phyloP scores from a whole-genome alignment of 768 basidiomycete genomes.

The Trametes sanguinea region DNA sequence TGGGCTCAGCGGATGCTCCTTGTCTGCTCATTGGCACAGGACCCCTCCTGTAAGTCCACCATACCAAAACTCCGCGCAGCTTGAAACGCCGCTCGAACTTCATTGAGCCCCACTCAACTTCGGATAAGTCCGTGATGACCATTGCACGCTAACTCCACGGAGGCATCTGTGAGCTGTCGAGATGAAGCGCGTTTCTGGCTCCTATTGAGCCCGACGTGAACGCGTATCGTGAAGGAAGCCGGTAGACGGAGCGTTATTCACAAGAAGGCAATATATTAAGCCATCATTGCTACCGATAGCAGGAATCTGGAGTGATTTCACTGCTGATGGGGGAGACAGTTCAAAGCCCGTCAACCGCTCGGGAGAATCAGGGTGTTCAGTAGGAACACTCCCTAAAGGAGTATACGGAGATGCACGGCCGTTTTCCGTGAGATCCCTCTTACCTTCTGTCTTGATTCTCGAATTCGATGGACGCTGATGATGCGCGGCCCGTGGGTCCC shows the following conservation, averaged over 20 bases:
- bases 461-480: not conserved
- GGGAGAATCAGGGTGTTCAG: conserved; percentile 17
- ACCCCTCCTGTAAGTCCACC: not conserved
- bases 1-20: not conserved
- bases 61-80: not conserved
- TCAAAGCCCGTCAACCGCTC: conserved; percentile 9
- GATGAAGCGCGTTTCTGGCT: too few species aligned
- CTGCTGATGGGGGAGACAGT: conserved; percentile 17
- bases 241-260: not conserved
- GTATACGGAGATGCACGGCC: conserved; percentile 13
- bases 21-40: not conserved
- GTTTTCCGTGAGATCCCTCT: conserved; percentile 1
- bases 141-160: too few species aligned
- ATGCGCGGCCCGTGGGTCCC: not conserved
- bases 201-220: too few species aligned
- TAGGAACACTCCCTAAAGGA: conserved; percentile 8
- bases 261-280: not conserved
- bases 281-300: conserved; percentile 7
- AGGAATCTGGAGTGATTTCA: conserved; percentile 5
- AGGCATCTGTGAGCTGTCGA: too few species aligned
- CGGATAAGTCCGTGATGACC: too few species aligned
- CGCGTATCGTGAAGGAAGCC: not conserved
- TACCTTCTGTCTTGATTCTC: conserved; percentile 5
- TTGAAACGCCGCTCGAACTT: not conserved
- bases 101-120: too few species aligned